phyloP scores from a whole-genome alignment of 2,329 filamentous ascomycete genomes.

The Coniochaeta sp. region DNA sequence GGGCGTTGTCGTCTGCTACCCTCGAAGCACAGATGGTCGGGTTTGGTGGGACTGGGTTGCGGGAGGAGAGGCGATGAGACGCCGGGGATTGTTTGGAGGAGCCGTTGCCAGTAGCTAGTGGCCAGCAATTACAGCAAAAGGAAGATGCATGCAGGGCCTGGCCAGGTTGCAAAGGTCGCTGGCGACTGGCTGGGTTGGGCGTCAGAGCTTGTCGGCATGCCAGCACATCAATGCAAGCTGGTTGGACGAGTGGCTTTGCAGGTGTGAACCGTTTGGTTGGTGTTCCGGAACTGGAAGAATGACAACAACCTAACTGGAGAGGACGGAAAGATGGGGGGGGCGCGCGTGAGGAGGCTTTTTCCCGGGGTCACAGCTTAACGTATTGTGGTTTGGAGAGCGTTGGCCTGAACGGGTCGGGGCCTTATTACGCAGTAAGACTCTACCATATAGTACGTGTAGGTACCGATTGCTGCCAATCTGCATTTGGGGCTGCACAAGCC shows the following conservation, averaged over 20 bases:
- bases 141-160: neutral
- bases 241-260: constrained; percentile 1
- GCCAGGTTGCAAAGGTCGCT: constrained; percentile 1
- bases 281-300: constrained; percentile 7
- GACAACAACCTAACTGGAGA: neutral
- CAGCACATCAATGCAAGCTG: constrained; percentile 3
- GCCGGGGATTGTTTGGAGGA: neutral
- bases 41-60: constrained; percentile 2
- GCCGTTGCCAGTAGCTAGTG: neutral
- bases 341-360: too few species aligned
- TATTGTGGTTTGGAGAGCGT: neutral
- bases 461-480: too few species aligned
- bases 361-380: neutral
- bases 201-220: constrained; percentile 2
- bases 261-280: constrained; percentile 7
- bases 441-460: too few species aligned
- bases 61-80: neutral
- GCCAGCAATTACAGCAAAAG: constrained; percentile 2
- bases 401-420: too few species aligned
- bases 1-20: constrained; percentile 5
- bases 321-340: neutral
- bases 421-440: too few species aligned
- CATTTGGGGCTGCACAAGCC: neutral
- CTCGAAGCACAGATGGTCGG: neutral
- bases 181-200: constrained; percentile 2